Evolutionary conservation across 2,329 filamentous ascomycete species (phyloP), one percentile per base, ranked within the genome.

Genomic region (Catunica adiposa): DNA sequence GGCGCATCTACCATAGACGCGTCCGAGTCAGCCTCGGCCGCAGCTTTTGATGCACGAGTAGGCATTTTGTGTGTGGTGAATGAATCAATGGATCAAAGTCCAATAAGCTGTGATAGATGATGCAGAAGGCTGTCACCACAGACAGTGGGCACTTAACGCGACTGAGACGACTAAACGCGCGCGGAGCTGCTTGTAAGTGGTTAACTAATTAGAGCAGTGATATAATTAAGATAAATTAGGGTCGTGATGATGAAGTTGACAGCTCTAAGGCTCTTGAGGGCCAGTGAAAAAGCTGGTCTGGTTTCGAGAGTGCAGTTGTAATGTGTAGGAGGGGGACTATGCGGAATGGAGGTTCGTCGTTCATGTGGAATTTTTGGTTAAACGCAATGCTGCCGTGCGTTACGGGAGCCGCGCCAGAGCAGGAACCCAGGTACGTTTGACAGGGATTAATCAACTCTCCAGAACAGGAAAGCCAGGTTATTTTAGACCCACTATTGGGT

Each of bases 1-100:
- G 75, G 75, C 55, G 72, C 76, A 66, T 83, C 80, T 46, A 72
- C 73, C 77, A 82, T 82, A 59, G 79, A 80, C 69, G 77, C 76
- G 72, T 81, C 78, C 38, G 72, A 72, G 61, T 82, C 77, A 62
- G 70, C 73, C 63, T 69, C 78, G 64, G 69, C 71, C 64, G 69
- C 29, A 5, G 29, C 70, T 66, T 71, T 71, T 60, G 74, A 71
- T 63, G 76, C 73, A 63, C 71, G 66, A 60, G 77, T 75, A 64
- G 77, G 75, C 76, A 78, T 80, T 62, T n/a, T n/a, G n/a, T n/a
- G 62, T 67, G 29, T 34, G 5, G 5, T 34, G 65, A 64, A 58
- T 60, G 37, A 38, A 25, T 34, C 8, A 47, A 11, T 38, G 17
- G 29, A 20, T 48, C 22, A 47, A 14, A n/a, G 44, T 48, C 22